Conservation (phyloP, 129 eudicot species). For the Flaveria robusta region DNA sequence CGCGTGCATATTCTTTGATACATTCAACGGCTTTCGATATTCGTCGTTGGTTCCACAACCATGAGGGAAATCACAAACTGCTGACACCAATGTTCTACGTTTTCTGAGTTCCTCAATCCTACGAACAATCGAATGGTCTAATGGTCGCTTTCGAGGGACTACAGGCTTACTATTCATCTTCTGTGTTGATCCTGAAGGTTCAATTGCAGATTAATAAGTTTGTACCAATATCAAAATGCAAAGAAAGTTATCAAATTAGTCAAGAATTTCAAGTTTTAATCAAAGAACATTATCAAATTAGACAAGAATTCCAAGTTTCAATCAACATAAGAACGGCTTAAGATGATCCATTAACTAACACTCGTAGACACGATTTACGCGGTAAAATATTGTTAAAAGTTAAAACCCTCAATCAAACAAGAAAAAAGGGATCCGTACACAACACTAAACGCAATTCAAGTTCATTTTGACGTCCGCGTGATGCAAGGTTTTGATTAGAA, state of each 20-base stretch:
- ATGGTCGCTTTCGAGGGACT: background rate
- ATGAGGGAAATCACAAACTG: conserved; percentile 21
- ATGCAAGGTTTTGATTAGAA: background rate
- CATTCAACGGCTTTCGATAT: background rate
- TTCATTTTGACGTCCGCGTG: conserved; percentile 12
- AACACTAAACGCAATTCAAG: conserved; percentile 5
- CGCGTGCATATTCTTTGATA: background rate
- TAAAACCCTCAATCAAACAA: background rate
- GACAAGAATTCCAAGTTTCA: too few species aligned
- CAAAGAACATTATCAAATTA: too few species aligned
- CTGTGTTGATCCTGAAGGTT: background rate
- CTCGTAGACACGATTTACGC: conserved; percentile 8
- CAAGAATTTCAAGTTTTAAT: background rate
- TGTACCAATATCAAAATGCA: too few species aligned
- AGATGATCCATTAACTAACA: background rate
- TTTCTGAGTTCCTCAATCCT: conserved; percentile 8
- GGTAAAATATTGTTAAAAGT: background rate
- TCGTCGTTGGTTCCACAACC: conserved; percentile 10
- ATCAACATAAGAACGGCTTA: too few species aligned
- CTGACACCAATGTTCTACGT: conserved; percentile 6
- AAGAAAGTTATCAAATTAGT: too few species aligned
- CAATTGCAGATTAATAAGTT: background rate
- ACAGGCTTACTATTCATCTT: background rate
- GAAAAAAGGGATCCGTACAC: background rate
- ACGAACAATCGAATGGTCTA: background rate